Evolutionary conservation across 805 yeast genomes (phyloP), one percentile per base, ranked within the genome.

Genomic region (Candida michaelii): DNA sequence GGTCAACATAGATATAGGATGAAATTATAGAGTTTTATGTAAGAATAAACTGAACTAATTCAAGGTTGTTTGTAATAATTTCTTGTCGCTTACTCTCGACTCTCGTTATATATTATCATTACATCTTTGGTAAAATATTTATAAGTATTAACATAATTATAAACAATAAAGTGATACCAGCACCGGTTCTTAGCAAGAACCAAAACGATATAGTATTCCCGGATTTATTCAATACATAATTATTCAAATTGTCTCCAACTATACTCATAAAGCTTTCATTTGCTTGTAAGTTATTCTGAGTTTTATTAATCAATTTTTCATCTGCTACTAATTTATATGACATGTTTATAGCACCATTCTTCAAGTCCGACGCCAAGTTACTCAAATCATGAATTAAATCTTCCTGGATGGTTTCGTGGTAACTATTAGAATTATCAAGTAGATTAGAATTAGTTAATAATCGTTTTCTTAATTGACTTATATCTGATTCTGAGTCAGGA

Each of bases 311-410:
- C n/a, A 65, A 50, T 18, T 47, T 54, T 16, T 63, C 51, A 47
- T 70, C 75, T 27, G 62, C 72, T 15, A 52, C 51, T 12, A 49
- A 54, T 46, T 54, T 71, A 44, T 53, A 56, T 48, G 67, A 77
- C 14, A 69, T 66, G 5, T 54, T 51, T 23, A 66, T 48, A 1
- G 83, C 83, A 14, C 79, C 74, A 18, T 59, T 55, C 47, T 74
- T 77, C 48, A 80, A 67, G 6, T 65, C 59, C 6, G 67, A 52
- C 0, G 81, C 80, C 59, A 80, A 67, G 14, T 64, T 71, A 3
- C 73, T 55, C 37, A 80, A 61, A 30, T 80, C 83, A 21, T 56
- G 58, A 24, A 79, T 54, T 12, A 80, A 59, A 29, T 73, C 74
- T 27, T 73, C 73, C 54, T 80, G 85, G 18, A 68, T 44, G 9